Conservation (phyloP, 164 flowering plant genomes). For the Akebia trifoliata region DNA sequence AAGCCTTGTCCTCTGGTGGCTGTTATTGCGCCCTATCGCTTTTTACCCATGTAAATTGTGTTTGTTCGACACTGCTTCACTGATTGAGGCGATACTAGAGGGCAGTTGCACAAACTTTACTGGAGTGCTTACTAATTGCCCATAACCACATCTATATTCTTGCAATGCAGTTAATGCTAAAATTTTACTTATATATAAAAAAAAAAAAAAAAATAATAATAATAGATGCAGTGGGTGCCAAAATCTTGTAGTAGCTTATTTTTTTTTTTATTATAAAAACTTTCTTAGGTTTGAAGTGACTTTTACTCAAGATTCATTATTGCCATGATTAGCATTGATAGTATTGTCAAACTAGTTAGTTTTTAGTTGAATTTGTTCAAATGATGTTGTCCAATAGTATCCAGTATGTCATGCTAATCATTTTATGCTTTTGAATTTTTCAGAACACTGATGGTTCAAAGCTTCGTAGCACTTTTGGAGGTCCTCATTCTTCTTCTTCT, state of each 20-base stretch:
- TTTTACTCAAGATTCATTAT: not conserved
- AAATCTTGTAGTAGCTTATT: not conserved
- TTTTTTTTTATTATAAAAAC: not conserved
- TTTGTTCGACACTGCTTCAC: too few relatives aligned
- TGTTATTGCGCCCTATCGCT: not conserved
- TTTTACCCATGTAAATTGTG: too few relatives aligned
- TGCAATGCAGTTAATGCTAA: too few relatives aligned
- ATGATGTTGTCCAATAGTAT: not conserved
- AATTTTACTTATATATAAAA: too few relatives aligned
- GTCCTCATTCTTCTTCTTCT: not conserved
- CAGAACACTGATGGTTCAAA: slow-evolving; percentile 11
- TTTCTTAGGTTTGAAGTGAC: not conserved
- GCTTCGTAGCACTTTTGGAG: slow-evolving; percentile 6
- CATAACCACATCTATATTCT: too few relatives aligned
- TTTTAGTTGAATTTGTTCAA: not conserved
- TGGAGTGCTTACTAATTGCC: too few relatives aligned
- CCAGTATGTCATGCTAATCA: not conserved
- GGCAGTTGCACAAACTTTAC: too few relatives aligned
- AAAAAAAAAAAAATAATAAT: too few relatives aligned
- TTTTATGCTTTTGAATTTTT: slow-evolving; percentile 5
- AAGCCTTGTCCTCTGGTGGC: not conserved
- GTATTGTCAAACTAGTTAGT: not conserved
- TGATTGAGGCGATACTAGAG: too few relatives aligned
- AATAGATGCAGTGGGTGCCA: not conserved
- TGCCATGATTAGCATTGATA: not conserved